phyloP scores from a whole-genome alignment of 1,139 yeast genomes.

The Pichia sp. region DNA sequence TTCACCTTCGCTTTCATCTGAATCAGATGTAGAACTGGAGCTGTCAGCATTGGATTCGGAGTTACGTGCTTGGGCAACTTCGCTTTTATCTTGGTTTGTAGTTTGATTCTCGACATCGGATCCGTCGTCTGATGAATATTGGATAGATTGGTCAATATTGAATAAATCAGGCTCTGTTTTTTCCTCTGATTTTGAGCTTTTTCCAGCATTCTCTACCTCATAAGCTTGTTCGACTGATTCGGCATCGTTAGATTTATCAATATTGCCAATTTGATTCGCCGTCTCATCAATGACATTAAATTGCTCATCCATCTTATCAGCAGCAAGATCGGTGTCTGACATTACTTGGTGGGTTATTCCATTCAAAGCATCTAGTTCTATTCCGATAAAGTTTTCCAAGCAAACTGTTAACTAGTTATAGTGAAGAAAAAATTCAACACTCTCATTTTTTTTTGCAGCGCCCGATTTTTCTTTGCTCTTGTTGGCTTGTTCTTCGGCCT shows the following conservation, averaged over 20 bases:
- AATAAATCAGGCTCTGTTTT: constrained; percentile 15
- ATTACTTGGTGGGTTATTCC: background rate
- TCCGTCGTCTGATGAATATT: constrained; percentile 22
- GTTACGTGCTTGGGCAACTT: background rate
- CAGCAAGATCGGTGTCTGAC: background rate
- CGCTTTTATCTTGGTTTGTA: background rate
- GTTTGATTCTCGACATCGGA: constrained; percentile 3
- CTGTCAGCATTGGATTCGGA: constrained; percentile 6
- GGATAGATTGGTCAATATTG: constrained; percentile 14
- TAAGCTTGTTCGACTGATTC: background rate
- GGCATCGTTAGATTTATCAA: background rate
- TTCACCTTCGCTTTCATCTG: constrained; percentile 28
- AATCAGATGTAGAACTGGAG: constrained; percentile 1
- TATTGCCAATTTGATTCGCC: background rate
- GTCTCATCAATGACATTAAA: background rate
- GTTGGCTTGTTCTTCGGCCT: background rate
- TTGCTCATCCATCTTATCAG: background rate
- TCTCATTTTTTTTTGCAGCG: background rate
- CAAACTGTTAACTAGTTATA: too few species aligned
- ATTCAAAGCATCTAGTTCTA: too few species aligned
- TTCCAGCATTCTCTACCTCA: background rate
- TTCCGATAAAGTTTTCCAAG: too few species aligned
- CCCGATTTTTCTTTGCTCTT: background rate
- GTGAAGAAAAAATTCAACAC: background rate
- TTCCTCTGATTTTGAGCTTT: background rate